Percentiles rank a stretch among this genome's conserved stretches.
Conservation (phyloP, 208 protist genomes). For the Leishmania mexicana region DNA sequence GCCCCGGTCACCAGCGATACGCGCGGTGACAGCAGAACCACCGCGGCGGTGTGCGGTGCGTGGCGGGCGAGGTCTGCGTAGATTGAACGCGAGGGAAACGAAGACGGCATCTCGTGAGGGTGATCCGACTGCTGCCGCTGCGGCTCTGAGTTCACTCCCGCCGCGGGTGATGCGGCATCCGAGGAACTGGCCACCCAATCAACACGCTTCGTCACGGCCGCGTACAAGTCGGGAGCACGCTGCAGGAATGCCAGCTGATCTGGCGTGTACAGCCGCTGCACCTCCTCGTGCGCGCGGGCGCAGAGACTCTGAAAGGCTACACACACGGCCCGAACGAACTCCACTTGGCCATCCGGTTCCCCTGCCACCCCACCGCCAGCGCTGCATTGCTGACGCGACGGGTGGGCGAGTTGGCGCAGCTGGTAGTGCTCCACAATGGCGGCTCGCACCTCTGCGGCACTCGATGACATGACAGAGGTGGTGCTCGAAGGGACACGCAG, state of each 20-base stretch:
- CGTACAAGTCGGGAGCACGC: slow-evolving; percentile 80
- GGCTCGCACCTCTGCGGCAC: slow-evolving; percentile 7
- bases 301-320: slow-evolving; percentile 25
- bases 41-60: slow-evolving; percentile 8
- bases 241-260: slow-evolving; percentile 80
- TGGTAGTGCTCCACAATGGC: slow-evolving; percentile 14
- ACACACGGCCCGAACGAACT: not conserved
- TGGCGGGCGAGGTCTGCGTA: slow-evolving; percentile 29
- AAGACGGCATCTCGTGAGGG: not conserved
- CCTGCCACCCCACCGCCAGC: not conserved
- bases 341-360: not conserved
- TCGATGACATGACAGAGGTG: not conserved
- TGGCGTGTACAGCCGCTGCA: slow-evolving; percentile 46
- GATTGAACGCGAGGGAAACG: slow-evolving; percentile 13
- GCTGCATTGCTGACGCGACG: not conserved
- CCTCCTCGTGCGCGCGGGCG: slow-evolving; percentile 35
- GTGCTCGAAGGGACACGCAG: slow-evolving; percentile 25
- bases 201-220: slow-evolving; percentile 6
- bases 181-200: not conserved
- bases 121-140: not conserved
- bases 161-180: not conserved
- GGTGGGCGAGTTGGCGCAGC: slow-evolving; percentile 6
- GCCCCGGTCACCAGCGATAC: slow-evolving; percentile 48
- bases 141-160: not conserved
- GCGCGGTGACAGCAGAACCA: slow-evolving; percentile 63